Percentiles rank a stretch among this genome's conserved stretches.
Evolutionary conservation across 176 grass and related monocot genomes (phyloP).

Genomic region (Urochloa ruziziensis): DNA sequence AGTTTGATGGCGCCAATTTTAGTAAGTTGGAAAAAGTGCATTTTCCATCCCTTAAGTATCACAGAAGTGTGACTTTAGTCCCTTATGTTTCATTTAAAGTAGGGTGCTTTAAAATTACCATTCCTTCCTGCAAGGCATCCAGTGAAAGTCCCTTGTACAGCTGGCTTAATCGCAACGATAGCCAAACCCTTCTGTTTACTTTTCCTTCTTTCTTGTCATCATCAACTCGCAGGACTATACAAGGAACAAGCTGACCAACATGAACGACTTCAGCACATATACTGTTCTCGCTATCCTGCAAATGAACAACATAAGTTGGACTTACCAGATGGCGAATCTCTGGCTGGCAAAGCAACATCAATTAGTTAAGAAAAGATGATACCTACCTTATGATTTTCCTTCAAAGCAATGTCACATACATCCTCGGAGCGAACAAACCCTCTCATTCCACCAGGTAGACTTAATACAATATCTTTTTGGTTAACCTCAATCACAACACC

Average conservation of each 20-base stretch:
- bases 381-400: slow-evolving; percentile 45
- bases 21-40: background rate
- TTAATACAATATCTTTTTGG: slow-evolving; percentile 75
- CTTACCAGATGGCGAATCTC: background rate
- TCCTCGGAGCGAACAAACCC: slow-evolving; percentile 86
- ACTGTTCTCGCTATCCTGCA: slow-evolving; percentile 65
- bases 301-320: slow-evolving; percentile 21
- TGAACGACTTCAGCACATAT: slow-evolving; percentile 65
- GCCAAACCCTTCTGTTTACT: slow-evolving; percentile 72
- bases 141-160: slow-evolving; percentile 85
- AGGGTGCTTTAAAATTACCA: slow-evolving; percentile 53
- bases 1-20: background rate
- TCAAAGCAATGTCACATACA: slow-evolving; percentile 49
- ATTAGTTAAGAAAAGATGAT: background rate
- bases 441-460: slow-evolving; percentile 90
- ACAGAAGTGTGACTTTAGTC: no score
- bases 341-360: slow-evolving; percentile 2
- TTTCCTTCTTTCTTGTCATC: slow-evolving; percentile 93
- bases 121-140: slow-evolving; percentile 90
- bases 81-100: background rate
- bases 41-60: no score
- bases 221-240: slow-evolving; percentile 73
- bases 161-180: slow-evolving; percentile 75
- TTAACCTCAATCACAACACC: slow-evolving; percentile 91
- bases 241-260: slow-evolving; percentile 82